Evolutionary conservation across 352 stramenopile species (phyloP), one percentile per base, ranked within the genome.

Genomic region (Globisporangium cylindrosporum): DNA sequence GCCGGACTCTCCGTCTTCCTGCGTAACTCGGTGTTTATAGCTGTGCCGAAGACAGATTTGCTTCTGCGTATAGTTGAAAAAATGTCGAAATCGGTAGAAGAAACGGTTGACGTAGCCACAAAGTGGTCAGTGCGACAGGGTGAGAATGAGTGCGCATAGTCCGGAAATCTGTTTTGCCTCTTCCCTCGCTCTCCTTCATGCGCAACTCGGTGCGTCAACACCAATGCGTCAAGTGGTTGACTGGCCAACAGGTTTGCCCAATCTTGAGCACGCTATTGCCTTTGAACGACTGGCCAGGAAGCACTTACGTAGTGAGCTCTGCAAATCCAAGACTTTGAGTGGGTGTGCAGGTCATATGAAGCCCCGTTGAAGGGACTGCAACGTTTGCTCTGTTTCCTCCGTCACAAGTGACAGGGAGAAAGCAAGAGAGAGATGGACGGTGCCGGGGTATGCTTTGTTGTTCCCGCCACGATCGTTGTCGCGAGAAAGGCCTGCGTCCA

Each of bases 401-500:
- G n/a, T 55, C 51, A n/a, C 24, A 34, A 12, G n/a, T 57, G 51
- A 57, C 22, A 4, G 51, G 22, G 51, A 56, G n/a, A 58, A n/a
- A 12, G 4, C 6, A 29, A 32, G 25, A 57, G 22, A 57, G 49
- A 20, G 38, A 24, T 24, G 38, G 12, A 43, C 36, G 36, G 14
- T 14, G 29, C 4, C 29, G 29, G 49, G 10, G 49, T 34, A 24
- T 9, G 51, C 10, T 43, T 43, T 43, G 12, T 15, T 20, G 38
- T 60, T 60, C 55, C 55, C 55, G 29, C 20, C 55, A 15, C 14
- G 25, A 29, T 15, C 4, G 56, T 7, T 25, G 20, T 12, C 9
- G n/a, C 32, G 56, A 62, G 29, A 62, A 32, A 62, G 56, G 32
- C 56, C 15, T 12, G 32, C 56, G n/a, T 62, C 56, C 56, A 62